phyloP scores from a whole-genome alignment of 805 yeast species.

The Saturnispora saitoi region DNA sequence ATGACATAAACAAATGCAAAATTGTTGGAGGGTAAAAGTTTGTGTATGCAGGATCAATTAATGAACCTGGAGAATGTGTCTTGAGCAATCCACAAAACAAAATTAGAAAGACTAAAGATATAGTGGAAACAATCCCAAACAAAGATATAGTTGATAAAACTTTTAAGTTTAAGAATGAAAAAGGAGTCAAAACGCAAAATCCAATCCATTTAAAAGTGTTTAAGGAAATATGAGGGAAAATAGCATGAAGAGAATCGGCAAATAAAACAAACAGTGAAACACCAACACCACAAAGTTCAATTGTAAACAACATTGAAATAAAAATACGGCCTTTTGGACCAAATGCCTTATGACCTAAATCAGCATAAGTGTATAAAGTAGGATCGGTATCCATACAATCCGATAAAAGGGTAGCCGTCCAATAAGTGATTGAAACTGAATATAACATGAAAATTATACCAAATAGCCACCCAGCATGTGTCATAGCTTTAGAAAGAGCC shows the following conservation, averaged over 20 bases:
- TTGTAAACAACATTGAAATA: conserved; percentile 64
- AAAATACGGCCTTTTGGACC: conserved; percentile 68
- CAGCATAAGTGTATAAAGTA: conserved; percentile 80
- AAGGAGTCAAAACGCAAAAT: conserved; percentile 67
- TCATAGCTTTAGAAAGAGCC: conserved; percentile 57
- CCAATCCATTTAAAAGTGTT: conserved; percentile 58
- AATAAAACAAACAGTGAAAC: conserved; percentile 74
- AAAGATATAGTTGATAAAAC: conserved; percentile 46
- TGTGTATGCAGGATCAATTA: conserved; percentile 37
- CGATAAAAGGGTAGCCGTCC: conserved; percentile 70
- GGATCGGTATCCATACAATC: conserved; percentile 73
- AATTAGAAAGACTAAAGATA: conserved; percentile 39
- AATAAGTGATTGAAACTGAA: conserved; percentile 62
- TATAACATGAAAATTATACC: conserved; percentile 51
- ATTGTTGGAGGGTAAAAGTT: conserved; percentile 33
- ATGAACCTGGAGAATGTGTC: conserved; percentile 44
- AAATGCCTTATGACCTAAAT: conserved; percentile 77
- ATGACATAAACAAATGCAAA: conserved; percentile 37
- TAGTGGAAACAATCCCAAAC: conserved; percentile 48
- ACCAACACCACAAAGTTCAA: conserved; percentile 75
- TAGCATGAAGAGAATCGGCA: conserved; percentile 74
- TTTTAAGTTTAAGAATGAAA: conserved; percentile 56
- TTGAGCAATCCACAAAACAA: conserved; percentile 39
- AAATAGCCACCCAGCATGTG: conserved; percentile 55
- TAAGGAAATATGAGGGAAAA: conserved; percentile 45